Evolutionary conservation across 1,284 basidiomycete genomes (phyloP).

Genomic region (Ceratobasidium sp.): DNA sequence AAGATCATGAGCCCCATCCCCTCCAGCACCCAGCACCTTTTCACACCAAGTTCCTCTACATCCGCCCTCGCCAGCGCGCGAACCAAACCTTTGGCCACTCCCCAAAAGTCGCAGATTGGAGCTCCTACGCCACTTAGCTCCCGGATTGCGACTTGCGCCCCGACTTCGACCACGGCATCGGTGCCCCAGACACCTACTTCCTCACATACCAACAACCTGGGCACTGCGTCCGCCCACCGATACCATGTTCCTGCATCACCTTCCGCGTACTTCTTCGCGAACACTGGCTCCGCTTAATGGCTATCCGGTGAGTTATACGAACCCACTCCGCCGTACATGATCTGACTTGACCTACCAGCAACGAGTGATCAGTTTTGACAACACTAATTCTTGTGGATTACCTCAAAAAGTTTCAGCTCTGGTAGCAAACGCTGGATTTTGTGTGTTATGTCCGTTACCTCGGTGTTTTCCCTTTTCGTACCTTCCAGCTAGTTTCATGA

Average conservation of each 20-base stretch:
- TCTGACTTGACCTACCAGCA: constrained; percentile 12
- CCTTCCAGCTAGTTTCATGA: constrained; percentile 42
- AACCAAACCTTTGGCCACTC: constrained; percentile 69
- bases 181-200: constrained; percentile 43
- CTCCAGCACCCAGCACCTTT: constrained; percentile 64
- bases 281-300: constrained; percentile 39
- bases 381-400: constrained; percentile 45
- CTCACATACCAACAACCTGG: constrained; percentile 41
- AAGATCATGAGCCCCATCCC: constrained; percentile 59
- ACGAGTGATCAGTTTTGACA: constrained; percentile 37
- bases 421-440: constrained; percentile 45
- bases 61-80: constrained; percentile 56
- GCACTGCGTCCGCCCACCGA: constrained; percentile 36
- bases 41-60: constrained; percentile 63
- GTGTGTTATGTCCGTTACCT: constrained; percentile 36
- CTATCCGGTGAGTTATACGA: constrained; percentile 28
- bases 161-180: constrained; percentile 56
- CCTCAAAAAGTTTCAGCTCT: constrained; percentile 38
- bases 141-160: constrained; percentile 67
- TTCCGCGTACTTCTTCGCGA: constrained; percentile 41
- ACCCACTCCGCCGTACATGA: background rate
- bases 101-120: constrained; percentile 86
- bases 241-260: constrained; percentile 42
- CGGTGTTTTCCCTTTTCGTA: constrained; percentile 39
- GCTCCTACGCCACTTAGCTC: constrained; percentile 85